These are phyloP conservation scores for Cadophora gregata DNA, from an alignment of 2,329 filamentous ascomycete genomes.

Conservation along the genomic window DNA sequence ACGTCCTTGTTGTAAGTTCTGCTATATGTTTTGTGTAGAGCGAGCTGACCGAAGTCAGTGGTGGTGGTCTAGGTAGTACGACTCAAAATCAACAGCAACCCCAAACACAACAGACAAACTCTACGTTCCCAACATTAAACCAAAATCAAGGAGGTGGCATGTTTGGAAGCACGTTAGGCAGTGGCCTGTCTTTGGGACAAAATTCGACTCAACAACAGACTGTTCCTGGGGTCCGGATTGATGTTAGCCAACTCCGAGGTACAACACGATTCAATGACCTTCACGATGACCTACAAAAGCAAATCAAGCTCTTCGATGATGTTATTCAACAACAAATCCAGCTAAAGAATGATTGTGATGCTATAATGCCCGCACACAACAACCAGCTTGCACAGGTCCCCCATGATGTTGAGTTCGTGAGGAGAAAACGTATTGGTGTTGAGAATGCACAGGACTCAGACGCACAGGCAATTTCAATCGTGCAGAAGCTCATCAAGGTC, in stretches of 20 bases:
- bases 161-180: conserved; percentile 39
- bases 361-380: conserved; percentile 68
- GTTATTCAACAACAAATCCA: conserved; percentile 81
- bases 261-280: conserved; percentile 94
- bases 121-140: conserved; percentile 34
- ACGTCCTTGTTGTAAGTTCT: conserved; percentile 42
- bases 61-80: conserved; percentile 29
- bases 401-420: conserved; percentile 68
- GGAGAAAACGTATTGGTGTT: conserved; percentile 65
- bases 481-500: conserved; percentile 63
- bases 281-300: conserved; percentile 77
- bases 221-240: conserved; percentile 77
- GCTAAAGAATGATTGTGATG: conserved; percentile 77
- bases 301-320: conserved; percentile 79
- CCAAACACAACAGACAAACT: conserved; percentile 24
- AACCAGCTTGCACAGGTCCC: conserved; percentile 68
- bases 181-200: conserved; percentile 52
- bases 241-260: conserved; percentile 77
- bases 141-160: conserved; percentile 33
- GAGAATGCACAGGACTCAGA: conserved; percentile 68
- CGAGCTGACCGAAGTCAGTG: conserved; percentile 34
- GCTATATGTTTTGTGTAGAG: conserved; percentile 8
- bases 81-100: conserved; percentile 40
- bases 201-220: conserved; percentile 53
- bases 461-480: conserved; percentile 61